phyloP scores from a whole-genome alignment of 1,139 yeast genomes.

The Diutina mesorugosa region DNA sequence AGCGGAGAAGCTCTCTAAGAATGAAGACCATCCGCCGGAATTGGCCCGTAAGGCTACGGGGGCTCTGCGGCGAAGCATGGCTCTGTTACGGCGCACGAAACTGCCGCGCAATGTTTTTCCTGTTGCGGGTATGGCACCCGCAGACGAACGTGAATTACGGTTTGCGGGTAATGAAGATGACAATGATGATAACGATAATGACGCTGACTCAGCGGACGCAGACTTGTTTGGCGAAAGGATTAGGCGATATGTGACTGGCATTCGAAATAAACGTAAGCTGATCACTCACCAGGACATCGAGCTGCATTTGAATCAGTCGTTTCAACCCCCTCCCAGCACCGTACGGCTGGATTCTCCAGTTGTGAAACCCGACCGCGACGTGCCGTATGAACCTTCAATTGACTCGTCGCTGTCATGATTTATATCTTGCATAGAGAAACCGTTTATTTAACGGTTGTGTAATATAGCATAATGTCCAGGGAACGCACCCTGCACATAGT shows the following conservation, averaged over 20 bases:
- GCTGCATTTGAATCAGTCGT: not conserved
- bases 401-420: not conserved
- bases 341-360: not conserved
- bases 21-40: not conserved
- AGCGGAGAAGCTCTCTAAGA: not conserved
- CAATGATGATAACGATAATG: conserved; percentile 3
- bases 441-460: not conserved
- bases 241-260: not conserved
- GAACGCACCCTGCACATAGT: not conserved
- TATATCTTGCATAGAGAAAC: not conserved
- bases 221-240: not conserved
- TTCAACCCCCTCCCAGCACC: not conserved
- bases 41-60: not conserved
- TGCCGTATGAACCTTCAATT: not conserved
- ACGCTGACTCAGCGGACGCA: not conserved
- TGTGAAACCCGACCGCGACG: not conserved
- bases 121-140: conserved; percentile 62
- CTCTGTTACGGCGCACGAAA: conserved; percentile 11
- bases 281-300: not conserved
- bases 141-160: conserved; percentile 39
- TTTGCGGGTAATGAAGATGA: conserved; percentile 30
- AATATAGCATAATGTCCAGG: not conserved
- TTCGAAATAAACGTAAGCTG: not conserved
- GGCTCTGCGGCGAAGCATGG: not conserved
- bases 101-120: conserved; percentile 75